phyloP scores from a whole-genome alignment of 345 rosid species.

The Brassica carinata region DNA sequence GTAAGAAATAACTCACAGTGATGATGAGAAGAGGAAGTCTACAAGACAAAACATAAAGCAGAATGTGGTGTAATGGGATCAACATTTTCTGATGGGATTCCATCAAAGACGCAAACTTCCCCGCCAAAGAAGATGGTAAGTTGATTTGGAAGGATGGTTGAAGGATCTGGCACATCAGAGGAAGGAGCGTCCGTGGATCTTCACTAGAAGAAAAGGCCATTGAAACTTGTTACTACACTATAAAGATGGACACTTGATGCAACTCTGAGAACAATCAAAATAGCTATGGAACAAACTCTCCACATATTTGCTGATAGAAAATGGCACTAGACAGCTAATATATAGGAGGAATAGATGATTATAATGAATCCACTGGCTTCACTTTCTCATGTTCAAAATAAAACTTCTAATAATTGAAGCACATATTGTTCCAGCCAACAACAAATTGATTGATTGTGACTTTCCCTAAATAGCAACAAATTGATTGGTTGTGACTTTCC shows the following conservation, averaged over 20 bases:
- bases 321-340: neutral
- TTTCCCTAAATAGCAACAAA: slow-evolving; percentile 27
- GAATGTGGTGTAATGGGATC: neutral
- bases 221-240: neutral
- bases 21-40: neutral
- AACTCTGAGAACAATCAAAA: neutral
- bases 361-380: neutral
- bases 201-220: slow-evolving; percentile 1
- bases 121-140: slow-evolving; percentile 88
- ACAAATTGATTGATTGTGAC: neutral
- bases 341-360: neutral
- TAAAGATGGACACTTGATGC: slow-evolving; percentile 8
- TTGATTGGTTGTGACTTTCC: neutral
- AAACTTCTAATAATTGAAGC: neutral
- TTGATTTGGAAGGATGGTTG: slow-evolving; percentile 48
- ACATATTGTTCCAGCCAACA: slow-evolving; percentile 1
- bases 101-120: slow-evolving; percentile 69
- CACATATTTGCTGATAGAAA: neutral
- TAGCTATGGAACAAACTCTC: neutral
- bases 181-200: slow-evolving; percentile 44
- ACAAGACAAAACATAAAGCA: neutral
- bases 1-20: slow-evolving; percentile 3
- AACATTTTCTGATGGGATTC: slow-evolving; percentile 74
- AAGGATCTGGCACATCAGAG: slow-evolving; percentile 41
- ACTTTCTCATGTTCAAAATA: neutral